Evolutionary conservation across 768 basidiomycete genomes (phyloP), one percentile per base, ranked within the genome.

Genomic region (Naematelia aurantialba): DNA sequence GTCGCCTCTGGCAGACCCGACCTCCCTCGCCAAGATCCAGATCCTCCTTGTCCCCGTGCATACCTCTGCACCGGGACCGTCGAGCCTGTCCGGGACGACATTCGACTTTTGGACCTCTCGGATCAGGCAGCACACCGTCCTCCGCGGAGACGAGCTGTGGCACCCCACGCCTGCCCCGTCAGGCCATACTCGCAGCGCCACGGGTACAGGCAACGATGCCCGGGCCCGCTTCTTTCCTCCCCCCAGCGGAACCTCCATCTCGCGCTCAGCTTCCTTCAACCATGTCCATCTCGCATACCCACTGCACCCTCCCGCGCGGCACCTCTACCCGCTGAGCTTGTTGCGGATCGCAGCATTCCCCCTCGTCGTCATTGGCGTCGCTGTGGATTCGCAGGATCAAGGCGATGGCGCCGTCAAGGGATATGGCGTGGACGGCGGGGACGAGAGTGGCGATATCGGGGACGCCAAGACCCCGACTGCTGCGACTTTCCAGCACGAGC

Each of bases 361-460:
- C 1, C 79, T 97, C 17, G 91, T 88, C 21, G 85, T 94, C 54
- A 85, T 99, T 68, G 96, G 93, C 10, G 82, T 99, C 55, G 63
- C 68, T 29, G 85, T 91, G 24, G 83, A 85, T 27, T 87, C 83
- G 67, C 82, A 84, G 11, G 81, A 31, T 30, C 52, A 45, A 12
- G 22, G 17, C 34, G 25, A 27, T 44, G 24, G 13, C 26, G 82
- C 85, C 56, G 39, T 45, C 5, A 58, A 61, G 31, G 72, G 59
- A 24, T 70, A 63, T 49, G 60, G 56, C 22, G 30, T 73, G 24
- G 62, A 52, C 46, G 55, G 63, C 27, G 61, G 60, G 26, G 67
- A 62, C 26, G 58, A 64, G 11, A 51, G 62, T 14, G 64, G 62
- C 11, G 66, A 67, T 60, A 59, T 68, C 22, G 62, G 58, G 13